These are phyloP conservation scores for Caloboletus inedulis DNA, from an alignment of 1,284 basidiomycete species.

Conservation along the genomic window DNA sequence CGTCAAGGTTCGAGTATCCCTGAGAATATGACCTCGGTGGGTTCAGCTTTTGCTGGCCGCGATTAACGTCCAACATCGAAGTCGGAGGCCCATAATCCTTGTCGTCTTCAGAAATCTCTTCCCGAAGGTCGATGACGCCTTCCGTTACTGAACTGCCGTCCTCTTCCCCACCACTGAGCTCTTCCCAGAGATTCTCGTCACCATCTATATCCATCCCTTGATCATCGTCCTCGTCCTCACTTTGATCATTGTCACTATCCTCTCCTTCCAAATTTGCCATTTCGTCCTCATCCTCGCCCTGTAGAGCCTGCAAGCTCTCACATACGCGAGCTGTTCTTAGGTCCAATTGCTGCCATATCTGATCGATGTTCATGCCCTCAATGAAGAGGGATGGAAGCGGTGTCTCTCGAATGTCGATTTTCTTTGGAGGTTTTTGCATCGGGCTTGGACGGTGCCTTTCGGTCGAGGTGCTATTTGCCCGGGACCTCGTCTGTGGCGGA, in stretches of 20 bases:
- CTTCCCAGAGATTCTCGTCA: constrained; percentile 29
- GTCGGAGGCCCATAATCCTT: constrained; percentile 6
- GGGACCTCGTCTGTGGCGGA: constrained; percentile 72
- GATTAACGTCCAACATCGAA: constrained; percentile 34
- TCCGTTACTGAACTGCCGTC: constrained; percentile 35
- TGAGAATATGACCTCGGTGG: constrained; percentile 24
- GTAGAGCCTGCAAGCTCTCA: constrained; percentile 52
- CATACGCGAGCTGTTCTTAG: constrained; percentile 68
- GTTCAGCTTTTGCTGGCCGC: constrained; percentile 19
- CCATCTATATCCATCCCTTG: constrained; percentile 27
- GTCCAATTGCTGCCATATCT: constrained; percentile 93
- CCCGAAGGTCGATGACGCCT: constrained; percentile 43
- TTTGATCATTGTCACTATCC: constrained; percentile 19
- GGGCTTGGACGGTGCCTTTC: constrained; percentile 43
- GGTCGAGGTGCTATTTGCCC: constrained; percentile 42
- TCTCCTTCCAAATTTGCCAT: constrained; percentile 15
- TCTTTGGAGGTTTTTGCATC: constrained; percentile 30
- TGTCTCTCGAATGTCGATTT: constrained; percentile 56
- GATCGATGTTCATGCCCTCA: constrained; percentile 84
- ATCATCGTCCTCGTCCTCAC: constrained; percentile 11
- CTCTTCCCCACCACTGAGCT: constrained; percentile 35
- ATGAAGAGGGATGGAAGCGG: constrained; percentile 75
- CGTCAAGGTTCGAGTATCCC: constrained; percentile 73
- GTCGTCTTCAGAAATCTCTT: constrained; percentile 47
- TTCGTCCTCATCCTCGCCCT: constrained; percentile 29